These are phyloP conservation scores for Fistulifera pelliculosa DNA, from an alignment of 108 stramenopile species.

Conservation along the genomic window DNA sequence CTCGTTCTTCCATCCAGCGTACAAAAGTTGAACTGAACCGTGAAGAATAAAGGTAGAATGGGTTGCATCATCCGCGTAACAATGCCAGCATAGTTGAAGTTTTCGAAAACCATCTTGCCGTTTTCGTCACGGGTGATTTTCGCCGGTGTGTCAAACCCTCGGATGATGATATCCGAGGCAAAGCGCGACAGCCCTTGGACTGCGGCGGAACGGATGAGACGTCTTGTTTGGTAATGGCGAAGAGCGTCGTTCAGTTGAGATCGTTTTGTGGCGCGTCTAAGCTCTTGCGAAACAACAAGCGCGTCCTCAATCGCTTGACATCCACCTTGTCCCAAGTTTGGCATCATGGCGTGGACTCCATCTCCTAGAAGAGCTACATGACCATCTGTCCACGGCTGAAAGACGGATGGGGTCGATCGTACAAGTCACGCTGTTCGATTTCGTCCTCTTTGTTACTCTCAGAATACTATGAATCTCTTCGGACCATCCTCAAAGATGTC, in stretches of 20 bases:
- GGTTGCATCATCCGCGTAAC: conserved; percentile 70
- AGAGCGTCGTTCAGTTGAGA: conserved; percentile 24
- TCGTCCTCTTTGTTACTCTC: conserved; percentile 46
- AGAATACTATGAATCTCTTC: conserved; percentile 56
- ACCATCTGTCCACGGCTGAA: conserved; percentile 53
- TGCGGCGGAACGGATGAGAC: conserved; percentile 56
- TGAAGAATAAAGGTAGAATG: conserved; percentile 69
- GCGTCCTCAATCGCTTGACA: conserved; percentile 78
- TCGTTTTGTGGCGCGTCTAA: conserved; percentile 26
- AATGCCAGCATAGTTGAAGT: conserved; percentile 67
- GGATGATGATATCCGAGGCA: conserved; percentile 68
- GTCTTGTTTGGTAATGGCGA: conserved; percentile 30
- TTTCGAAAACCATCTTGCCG: conserved; percentile 31
- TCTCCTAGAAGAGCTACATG: conserved; percentile 60
- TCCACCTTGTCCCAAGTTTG: conserved; percentile 74
- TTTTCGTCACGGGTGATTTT: conserved; percentile 39
- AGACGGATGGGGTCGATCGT: conserved; percentile 66
- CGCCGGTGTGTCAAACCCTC: conserved; percentile 65
- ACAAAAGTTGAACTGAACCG: conserved; percentile 76
- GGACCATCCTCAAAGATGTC: conserved; percentile 55
- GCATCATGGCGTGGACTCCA: conserved; percentile 65
- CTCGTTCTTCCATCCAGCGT: conserved; percentile 55
- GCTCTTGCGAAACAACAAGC: conserved; percentile 50
- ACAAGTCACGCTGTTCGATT: conserved; percentile 70
- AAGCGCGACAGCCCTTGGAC: conserved; percentile 65